Conservation (phyloP, 345 rosid species). For the Ailanthus altissimus region DNA sequence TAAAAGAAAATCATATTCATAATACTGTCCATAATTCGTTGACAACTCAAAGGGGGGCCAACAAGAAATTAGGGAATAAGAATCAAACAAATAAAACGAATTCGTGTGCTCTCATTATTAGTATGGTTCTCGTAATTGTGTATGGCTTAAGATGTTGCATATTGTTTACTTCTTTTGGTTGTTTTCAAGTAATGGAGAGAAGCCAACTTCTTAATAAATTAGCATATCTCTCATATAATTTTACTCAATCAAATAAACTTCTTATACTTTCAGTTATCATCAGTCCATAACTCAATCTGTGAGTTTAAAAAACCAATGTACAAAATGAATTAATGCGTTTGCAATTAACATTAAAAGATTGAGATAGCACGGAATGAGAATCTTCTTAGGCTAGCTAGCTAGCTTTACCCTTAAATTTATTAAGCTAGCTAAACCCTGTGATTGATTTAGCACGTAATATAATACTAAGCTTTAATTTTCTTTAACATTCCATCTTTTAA, state of each 20-base stretch:
- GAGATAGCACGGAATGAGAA: constrained; percentile 11
- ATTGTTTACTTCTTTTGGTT: background rate
- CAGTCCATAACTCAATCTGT: background rate
- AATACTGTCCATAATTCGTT: background rate
- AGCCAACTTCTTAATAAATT: background rate
- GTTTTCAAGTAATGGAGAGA: background rate
- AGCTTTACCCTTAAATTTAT: background rate
- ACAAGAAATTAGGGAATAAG: background rate
- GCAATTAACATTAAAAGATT: background rate
- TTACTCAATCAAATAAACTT: background rate
- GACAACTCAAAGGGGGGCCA: too few species aligned
- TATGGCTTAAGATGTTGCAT: background rate
- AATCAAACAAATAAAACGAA: background rate
- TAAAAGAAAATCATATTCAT: background rate
- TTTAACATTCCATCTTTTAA: constrained; percentile 1
- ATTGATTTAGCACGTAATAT: background rate
- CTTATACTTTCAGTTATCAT: background rate
- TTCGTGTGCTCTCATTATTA: background rate
- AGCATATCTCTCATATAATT: background rate
- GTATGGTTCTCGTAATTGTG: background rate
- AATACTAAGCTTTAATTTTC: constrained; percentile 2
- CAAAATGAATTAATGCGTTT: background rate
- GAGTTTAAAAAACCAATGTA: background rate
- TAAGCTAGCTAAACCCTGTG: background rate
- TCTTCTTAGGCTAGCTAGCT: constrained; percentile 2